Base-by-base conservation (phyloP, 2,329 filamentous ascomycete species). In the Paraconiothyrium sp. region DNA sequence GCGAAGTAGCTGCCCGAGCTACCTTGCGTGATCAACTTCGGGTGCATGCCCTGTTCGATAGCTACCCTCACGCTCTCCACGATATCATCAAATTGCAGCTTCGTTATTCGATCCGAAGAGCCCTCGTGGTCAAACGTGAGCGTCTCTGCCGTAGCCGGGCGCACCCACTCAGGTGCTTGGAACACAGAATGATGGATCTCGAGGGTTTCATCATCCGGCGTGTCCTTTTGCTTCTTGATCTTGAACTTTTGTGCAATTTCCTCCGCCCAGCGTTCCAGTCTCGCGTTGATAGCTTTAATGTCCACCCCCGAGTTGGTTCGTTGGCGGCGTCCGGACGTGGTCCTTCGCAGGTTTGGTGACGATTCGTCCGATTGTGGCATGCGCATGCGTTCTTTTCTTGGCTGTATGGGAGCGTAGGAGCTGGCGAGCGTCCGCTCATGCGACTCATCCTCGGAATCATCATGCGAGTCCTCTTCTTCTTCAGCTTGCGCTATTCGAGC, bases 1-100 rank as follows among this genome's bases (percentile, higher is more conserved):
- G 95, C 95, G 84, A 99, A 99, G 82, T 99, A 99, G 79, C 94
- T 97, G 52, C 95, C 95, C 3, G 95, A 98, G 80, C 94, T 98
- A 43, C 95, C 95, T 78, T 99, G 95, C 0, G 94, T 90, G 69
- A 99, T 99, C 88, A 99, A 92, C 72, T 92, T 94, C 4, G 95
- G 95, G 76, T 99, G 95, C 54, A 94, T 88, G 44, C 93, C 94
- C 76, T 96, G 88, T 73, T 94, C 90, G 68, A 99, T 99, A 39
- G 95, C 95, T 35, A 89, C 81, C 66, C 91, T 86, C n/a, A 99
- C 94, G 73, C 93, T 96, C 72, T 97, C 92, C 16, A 98, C 90
- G 37, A 96, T 88, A 43, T 89, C 87, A 60, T 98, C 94, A 72
- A 98, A 99, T 72, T 97, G 88, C 34, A 86, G 83, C 76, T 89